phyloP scores from a whole-genome alignment of 805 yeast species.

The Ogataea polymorpha region DNA sequence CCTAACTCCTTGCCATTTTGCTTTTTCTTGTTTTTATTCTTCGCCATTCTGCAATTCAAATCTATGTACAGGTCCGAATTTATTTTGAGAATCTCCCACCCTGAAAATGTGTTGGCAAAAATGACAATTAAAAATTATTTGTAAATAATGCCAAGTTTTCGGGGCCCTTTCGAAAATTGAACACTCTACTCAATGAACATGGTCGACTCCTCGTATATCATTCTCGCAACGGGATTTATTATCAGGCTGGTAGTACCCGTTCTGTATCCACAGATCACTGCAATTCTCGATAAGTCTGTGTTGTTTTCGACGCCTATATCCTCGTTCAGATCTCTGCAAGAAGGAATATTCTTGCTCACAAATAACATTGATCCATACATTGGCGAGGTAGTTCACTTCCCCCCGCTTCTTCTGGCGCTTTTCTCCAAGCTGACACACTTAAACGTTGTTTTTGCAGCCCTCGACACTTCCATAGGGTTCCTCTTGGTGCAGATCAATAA shows the following conservation, averaged over 20 bases:
- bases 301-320: conserved; percentile 72
- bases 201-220: conserved; percentile 1
- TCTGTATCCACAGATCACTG: conserved; percentile 29
- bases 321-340: conserved; percentile 61
- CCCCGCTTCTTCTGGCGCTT: conserved; percentile 64
- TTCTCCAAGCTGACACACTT: conserved; percentile 37
- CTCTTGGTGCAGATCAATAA: conserved; percentile 49
- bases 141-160: not conserved
- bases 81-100: not conserved
- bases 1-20: conserved; percentile 1
- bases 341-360: conserved; percentile 60
- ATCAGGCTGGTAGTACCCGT: conserved; percentile 29
- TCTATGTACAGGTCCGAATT: not conserved
- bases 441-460: conserved; percentile 48
- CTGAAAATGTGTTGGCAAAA: conserved; percentile 7
- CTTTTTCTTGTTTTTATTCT: conserved; percentile 6
- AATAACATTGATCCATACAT: conserved; percentile 60
- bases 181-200: not conserved
- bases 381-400: conserved; percentile 85
- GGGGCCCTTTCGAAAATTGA: conserved; percentile 1
- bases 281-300: conserved; percentile 46
- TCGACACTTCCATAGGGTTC: conserved; percentile 59
- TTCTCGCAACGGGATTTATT: conserved; percentile 24
- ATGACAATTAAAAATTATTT: conserved; percentile 5
- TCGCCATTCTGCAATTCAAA: conserved; percentile 3